phyloP scores from a whole-genome alignment of 73 alveolate species.

The Paramecium octaurelia region DNA sequence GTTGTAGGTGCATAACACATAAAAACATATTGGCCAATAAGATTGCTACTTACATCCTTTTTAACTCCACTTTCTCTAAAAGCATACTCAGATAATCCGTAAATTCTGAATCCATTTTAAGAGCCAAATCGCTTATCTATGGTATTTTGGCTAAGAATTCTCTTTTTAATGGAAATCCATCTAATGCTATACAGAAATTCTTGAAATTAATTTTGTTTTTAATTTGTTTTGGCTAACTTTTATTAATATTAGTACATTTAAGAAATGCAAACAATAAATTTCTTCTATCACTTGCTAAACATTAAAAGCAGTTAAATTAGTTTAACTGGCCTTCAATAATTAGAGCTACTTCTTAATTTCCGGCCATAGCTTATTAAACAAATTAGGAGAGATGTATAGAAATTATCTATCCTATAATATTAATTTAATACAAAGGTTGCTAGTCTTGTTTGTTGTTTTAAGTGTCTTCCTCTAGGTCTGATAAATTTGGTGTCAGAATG shows the following conservation, averaged over 20 bases:
- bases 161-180: neutral
- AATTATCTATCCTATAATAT: neutral
- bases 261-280: neutral
- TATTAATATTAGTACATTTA: neutral
- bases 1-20: slow-evolving; percentile 21
- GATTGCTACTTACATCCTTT: slow-evolving; percentile 10
- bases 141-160: neutral
- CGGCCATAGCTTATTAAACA: neutral
- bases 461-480: neutral
- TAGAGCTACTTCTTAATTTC: neutral
- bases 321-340: neutral
- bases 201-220: neutral
- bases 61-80: neutral
- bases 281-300: neutral
- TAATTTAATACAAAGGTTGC: neutral
- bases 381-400: neutral
- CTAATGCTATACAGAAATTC: neutral
- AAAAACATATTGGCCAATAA: slow-evolving; percentile 52
- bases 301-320: neutral
- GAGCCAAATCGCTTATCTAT: neutral
- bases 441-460: neutral
- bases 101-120: neutral
- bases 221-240: neutral
- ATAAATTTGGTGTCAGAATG: neutral
- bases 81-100: neutral